Evolutionary conservation across 2,329 filamentous ascomycete genomes (phyloP), one percentile per base, ranked within the genome.

Genomic region (Cadophora sp.): DNA sequence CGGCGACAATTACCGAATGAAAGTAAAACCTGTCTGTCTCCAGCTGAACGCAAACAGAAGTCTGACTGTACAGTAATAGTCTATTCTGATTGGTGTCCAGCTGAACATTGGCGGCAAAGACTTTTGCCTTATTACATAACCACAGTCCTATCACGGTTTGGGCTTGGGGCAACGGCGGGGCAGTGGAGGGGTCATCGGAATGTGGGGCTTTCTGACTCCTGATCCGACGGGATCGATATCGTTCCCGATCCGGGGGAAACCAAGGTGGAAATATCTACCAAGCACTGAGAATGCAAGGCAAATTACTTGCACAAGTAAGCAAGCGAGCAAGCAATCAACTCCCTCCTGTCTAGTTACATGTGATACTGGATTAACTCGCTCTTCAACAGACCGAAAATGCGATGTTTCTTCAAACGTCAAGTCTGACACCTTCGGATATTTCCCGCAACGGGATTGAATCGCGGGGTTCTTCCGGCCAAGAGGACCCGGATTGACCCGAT

Each of bases 51-150:
- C 31, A 22, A 34, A n/a, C 19, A 40, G 29, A 58, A 16, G 55
- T 37, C n/a, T n/a, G n/a, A n/a, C n/a, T 58, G 55, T 58, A 37
- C 31, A 58, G 55, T 58, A 58, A 58, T 58, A 24, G 29, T 58
- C 19, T 16, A 58, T 58, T 24, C n/a, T 58, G 55, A 58, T 58
- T 58, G 55, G 55, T 37, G 27, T 58, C 14, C 31, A 24, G 5
- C 16, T 9, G 40, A 22, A 24, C 31, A 3, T 22, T n/a, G 8
- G 55, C 55, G 55, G 55, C 12, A 37, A 58, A 58, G 55, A 58
- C 3, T 58, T 58, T 26, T 58, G 55, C 55, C 55, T 34, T 37
- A 9, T 37, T 37, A 34, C 55, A 58, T 37, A 34, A 58, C n/a
- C 29, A 8, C 55, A n/a, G 19, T 37, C 29, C 29, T 31, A n/a